Evolutionary conservation across 306 rosid species (phyloP).

Genomic region (Pterocarpus macrocarpus): DNA sequence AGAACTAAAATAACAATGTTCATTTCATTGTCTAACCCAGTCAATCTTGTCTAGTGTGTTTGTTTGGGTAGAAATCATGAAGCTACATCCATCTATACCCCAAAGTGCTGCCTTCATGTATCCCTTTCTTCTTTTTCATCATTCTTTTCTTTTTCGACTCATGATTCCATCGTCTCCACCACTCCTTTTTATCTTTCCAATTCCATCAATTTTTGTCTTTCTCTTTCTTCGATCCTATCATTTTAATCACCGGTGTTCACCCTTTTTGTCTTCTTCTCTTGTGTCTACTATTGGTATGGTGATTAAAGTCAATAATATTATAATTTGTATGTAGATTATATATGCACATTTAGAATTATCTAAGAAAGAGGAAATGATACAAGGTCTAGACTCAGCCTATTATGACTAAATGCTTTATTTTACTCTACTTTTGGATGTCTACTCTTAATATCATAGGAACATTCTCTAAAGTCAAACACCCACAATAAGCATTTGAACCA

Average conservation of each 20-base stretch:
- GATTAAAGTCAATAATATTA: too few relatives aligned
- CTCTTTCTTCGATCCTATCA: slow-evolving; percentile 12
- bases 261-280: too few relatives aligned
- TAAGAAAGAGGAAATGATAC: too few relatives aligned
- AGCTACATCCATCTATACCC: not conserved
- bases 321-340: too few relatives aligned
- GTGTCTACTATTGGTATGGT: too few relatives aligned
- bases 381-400: too few relatives aligned
- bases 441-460: too few relatives aligned
- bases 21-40: not conserved
- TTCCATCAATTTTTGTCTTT: not conserved
- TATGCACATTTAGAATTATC: too few relatives aligned
- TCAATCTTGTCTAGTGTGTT: not conserved
- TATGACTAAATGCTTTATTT: too few relatives aligned
- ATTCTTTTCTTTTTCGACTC: not conserved
- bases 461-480: too few relatives aligned
- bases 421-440: too few relatives aligned
- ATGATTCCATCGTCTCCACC: not conserved
- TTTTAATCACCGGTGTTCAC: not conserved
- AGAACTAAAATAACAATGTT: not conserved
- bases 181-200: slow-evolving; percentile 15
- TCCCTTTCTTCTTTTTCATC: slow-evolving; percentile 13
- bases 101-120: not conserved
- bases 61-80: not conserved
- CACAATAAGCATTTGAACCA: too few relatives aligned